Evolutionary conservation across 345 rosid species (phyloP).

Genomic region (Odontarrhena argentea): DNA sequence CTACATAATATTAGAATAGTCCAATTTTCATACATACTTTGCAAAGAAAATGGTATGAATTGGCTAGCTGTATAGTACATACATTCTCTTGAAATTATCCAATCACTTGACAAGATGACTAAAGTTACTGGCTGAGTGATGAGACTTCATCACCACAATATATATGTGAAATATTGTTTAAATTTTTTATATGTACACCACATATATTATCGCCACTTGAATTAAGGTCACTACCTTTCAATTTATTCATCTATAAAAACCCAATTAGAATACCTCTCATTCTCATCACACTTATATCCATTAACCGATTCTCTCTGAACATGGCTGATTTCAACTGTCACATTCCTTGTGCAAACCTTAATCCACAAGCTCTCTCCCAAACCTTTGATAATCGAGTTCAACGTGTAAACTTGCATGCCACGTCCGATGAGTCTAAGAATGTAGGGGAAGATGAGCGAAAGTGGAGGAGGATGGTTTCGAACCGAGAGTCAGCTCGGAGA

Average conservation of each 20-base stretch:
- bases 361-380: background rate
- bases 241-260: slow-evolving; percentile 15
- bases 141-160: background rate
- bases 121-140: background rate
- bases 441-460: slow-evolving; percentile 30
- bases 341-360: slow-evolving; percentile 16
- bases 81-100: background rate
- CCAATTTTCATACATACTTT: too few species aligned
- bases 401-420: background rate
- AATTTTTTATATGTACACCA: background rate
- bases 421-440: slow-evolving; percentile 10
- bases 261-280: slow-evolving; percentile 1
- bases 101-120: background rate
- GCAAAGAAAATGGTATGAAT: too few species aligned
- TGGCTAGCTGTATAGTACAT: background rate
- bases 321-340: slow-evolving; percentile 23
- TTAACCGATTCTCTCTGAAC: background rate
- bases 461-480: slow-evolving; percentile 28
- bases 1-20: too few species aligned
- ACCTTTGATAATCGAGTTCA: background rate
- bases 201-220: background rate
- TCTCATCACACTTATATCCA: slow-evolving; percentile 5
- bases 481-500: slow-evolving; percentile 38
- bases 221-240: slow-evolving; percentile 6
- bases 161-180: background rate